These are phyloP conservation scores for Puya raimondii DNA, from an alignment of 176 grass and related monocot genomes.

Conservation along the genomic window DNA sequence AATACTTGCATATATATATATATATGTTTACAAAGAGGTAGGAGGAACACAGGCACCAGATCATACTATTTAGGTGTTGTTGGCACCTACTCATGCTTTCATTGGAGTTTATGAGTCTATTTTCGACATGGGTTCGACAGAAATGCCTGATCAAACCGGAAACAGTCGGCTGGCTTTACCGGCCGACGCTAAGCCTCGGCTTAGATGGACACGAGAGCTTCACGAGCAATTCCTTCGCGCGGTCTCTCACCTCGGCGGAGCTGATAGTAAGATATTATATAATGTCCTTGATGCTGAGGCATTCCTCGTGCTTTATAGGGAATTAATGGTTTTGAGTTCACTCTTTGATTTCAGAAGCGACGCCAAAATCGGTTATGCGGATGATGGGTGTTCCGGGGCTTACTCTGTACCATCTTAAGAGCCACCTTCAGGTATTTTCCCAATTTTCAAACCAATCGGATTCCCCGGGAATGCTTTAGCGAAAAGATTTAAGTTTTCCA, in stretches of 20 bases:
- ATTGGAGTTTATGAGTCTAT: background rate
- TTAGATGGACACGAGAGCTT: conserved; percentile 73
- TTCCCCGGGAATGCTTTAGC: background rate
- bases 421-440: conserved; percentile 67
- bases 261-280: conserved; percentile 43
- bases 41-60: background rate
- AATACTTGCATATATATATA: background rate
- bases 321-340: background rate
- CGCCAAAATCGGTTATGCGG: conserved; percentile 68
- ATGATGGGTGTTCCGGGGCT: conserved; percentile 68
- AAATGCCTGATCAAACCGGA: conserved; percentile 15
- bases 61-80: background rate
- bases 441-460: too few species aligned
- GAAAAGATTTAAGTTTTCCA: background rate
- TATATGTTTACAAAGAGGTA: background rate
- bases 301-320: background rate
- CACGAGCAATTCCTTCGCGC: conserved; percentile 58
- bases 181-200: conserved; percentile 33
- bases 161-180: background rate
- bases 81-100: background rate
- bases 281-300: background rate
- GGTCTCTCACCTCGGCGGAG: conserved; percentile 64
- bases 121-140: conserved; percentile 16
- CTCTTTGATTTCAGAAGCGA: conserved; percentile 61
- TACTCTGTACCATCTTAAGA: conserved; percentile 85